Base-by-base conservation (phyloP, 306 rosid genomes). In the Heteromeles arbutifolia region DNA sequence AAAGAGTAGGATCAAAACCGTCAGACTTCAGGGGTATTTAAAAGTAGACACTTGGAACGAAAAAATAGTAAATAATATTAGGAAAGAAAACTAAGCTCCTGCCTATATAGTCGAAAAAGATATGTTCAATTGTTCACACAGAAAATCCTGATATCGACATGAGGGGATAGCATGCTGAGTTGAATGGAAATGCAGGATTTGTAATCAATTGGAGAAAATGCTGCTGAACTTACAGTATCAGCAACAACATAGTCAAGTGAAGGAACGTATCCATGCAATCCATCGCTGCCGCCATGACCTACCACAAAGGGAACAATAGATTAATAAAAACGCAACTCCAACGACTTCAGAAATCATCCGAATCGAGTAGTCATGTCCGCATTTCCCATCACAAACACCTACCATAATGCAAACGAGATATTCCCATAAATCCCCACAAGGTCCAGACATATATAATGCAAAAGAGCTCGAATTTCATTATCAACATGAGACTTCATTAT, bases 271-370 rank as follows among this genome's bases (percentile, higher is more conserved):
- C 99, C 99, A 65, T 96, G 99, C 85, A 96, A 84, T 82, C 99
- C 99, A 86, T 96, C 99, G 75, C 99, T 96, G 59, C 99, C 99
- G 45, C 99, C 99, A 69, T 96, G 99, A 85, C 99, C 99, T 96
- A 76, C 67, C 73, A 73, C n/a, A 53, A 24, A 52, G 62, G 59
- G 43, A 79, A 67, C 67, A 79, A 80, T 43, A 73, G 44, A 70
- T 25, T 39, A 70, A 19, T 6, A 65, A 25, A 7, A 41, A 34
- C 4, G 7, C 61, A 70, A 64, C 67, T 19, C 48, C 2, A 28
- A 52, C 7, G 22, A 29, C 44, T 43, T 4, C 1, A 1, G 12
- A 26, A 32, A 56, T 58, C 57, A 26, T 70, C 54, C 11, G 11
- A 34, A 41, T n/a, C 2, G 8, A 61, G 65, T 29, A 17, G 11